Base-by-base conservation (phyloP, 345 rosid species). In the Clarkia xantiana region DNA sequence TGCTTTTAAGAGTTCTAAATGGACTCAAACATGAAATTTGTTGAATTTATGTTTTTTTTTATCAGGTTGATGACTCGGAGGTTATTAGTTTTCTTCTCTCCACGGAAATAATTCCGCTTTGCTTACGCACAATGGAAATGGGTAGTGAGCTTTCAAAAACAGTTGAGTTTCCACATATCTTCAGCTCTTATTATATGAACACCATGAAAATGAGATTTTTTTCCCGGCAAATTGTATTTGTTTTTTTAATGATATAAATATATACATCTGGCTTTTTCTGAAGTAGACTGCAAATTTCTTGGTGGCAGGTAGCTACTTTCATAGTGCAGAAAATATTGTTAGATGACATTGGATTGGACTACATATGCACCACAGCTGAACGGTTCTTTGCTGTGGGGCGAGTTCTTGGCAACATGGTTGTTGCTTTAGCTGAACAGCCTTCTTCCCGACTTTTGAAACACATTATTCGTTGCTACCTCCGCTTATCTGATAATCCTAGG, bases 21-120 rank as follows among this genome's bases (percentile, higher is more conserved):
- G n/a, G 36, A 29, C 7, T 10, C 36, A 5, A 29, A 29, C 36
- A 29, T 29, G 1, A 29, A 29, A 29, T 4, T 29, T 29, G 36
- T 29, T 49, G 41, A 29, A 34, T 34, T 49, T 49, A 13, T n/a
- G 25, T 18, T 2, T 46, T 29, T 44, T 45, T 29, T 53, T n/a
- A n/a, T n/a, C n/a, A n/a, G n/a, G n/a, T 93, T 67, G 99, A 93
- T 68, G 99, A 93, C 67, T 77, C 97, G 19, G 97, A 87, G 61
- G 99, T 93, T 54, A 93, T 93, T 56, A 79, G 95, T 74, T 93
- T 87, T 74, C 95, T 93, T 65, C 94, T 93, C n/a, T 84, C 95
- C 9, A 93, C 95, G 7, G 97, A 93, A 71, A 84, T 93, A 16
- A 84, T 93, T 54, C 97, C 97, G 1, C 66, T 87, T 42, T 87